These are phyloP conservation scores for Septoria linicola DNA, from an alignment of 2,329 filamentous ascomycete species.

Conservation along the genomic window DNA sequence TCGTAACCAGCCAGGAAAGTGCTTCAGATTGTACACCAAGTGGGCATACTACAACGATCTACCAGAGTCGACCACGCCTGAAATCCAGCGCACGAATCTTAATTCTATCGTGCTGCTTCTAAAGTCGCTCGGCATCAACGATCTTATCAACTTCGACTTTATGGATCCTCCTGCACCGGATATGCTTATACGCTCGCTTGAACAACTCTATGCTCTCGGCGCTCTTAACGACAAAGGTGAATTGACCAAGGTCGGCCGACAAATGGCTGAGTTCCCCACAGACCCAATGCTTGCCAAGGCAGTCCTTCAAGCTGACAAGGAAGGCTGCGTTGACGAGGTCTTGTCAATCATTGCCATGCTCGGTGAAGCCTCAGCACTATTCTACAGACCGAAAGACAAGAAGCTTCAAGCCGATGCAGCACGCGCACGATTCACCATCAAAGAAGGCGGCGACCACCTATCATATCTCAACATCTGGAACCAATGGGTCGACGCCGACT, in stretches of 20 bases:
- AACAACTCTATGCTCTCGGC: constrained; percentile 87
- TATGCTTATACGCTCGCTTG: constrained; percentile 81
- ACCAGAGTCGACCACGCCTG: constrained; percentile 85
- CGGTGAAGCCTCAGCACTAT: constrained; percentile 80
- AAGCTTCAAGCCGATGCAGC: constrained; percentile 94
- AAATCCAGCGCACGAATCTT: constrained; percentile 88
- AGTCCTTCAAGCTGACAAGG: constrained; percentile 82
- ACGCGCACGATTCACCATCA: constrained; percentile 80
- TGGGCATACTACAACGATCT: constrained; percentile 87
- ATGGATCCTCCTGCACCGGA: constrained; percentile 91
- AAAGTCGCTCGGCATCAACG: constrained; percentile 87
- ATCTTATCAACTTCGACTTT: constrained; percentile 91
- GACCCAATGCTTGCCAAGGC: constrained; percentile 90
- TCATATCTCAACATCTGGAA: constrained; percentile 92
- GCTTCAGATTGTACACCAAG: constrained; percentile 89
- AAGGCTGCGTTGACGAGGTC: constrained; percentile 91
- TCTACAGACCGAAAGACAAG: constrained; percentile 95
- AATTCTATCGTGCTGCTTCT: constrained; percentile 80
- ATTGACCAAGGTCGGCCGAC: constrained; percentile 83
- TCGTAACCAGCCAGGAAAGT: constrained; percentile 87
- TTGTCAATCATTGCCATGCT: constrained; percentile 94
- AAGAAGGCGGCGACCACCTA: constrained; percentile 86
- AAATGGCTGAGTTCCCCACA: constrained; percentile 93
- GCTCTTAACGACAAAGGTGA: constrained; percentile 85
- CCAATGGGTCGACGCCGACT: constrained; percentile 92